These are phyloP conservation scores for Typha latifolia DNA, from an alignment of 176 grass and related monocot species.

Conservation along the genomic window DNA sequence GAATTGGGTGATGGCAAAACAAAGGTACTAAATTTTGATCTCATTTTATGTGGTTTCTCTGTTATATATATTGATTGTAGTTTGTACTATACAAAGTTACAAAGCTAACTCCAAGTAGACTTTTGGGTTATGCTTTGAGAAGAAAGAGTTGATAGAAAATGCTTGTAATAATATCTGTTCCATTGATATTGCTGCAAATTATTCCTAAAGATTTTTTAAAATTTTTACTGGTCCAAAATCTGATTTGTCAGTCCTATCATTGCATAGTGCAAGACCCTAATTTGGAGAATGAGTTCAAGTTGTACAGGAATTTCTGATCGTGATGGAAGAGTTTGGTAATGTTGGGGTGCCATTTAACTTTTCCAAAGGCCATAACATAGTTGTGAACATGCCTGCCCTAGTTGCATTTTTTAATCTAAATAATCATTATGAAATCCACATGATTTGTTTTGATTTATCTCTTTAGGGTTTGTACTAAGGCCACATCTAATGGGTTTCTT, in stretches of 20 bases:
- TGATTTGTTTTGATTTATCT: not conserved
- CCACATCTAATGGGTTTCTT: too few species aligned
- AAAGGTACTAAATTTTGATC: slow-evolving; percentile 28
- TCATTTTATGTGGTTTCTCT: not conserved
- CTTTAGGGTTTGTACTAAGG: too few species aligned
- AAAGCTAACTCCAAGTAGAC: not conserved
- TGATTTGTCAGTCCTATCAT: not conserved
- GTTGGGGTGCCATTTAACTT: not conserved
- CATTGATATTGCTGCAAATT: not conserved
- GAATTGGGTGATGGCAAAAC: slow-evolving; percentile 43
- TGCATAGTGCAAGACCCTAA: not conserved
- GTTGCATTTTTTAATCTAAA: not conserved
- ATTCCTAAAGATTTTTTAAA: not conserved
- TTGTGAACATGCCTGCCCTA: not conserved
- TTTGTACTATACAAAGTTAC: too few species aligned
- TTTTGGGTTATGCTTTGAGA: not conserved
- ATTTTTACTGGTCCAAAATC: not conserved
- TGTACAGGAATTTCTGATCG: not conserved
- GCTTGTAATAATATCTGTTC: not conserved
- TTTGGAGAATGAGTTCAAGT: not conserved
- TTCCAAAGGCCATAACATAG: not conserved
- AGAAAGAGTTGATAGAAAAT: not conserved
- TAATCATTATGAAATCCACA: not conserved
- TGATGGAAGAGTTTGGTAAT: not conserved
- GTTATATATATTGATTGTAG: too few species aligned